These are phyloP conservation scores for Ophiostoma tasmaniense DNA, from an alignment of 2,329 filamentous ascomycete species.

Conservation along the genomic window DNA sequence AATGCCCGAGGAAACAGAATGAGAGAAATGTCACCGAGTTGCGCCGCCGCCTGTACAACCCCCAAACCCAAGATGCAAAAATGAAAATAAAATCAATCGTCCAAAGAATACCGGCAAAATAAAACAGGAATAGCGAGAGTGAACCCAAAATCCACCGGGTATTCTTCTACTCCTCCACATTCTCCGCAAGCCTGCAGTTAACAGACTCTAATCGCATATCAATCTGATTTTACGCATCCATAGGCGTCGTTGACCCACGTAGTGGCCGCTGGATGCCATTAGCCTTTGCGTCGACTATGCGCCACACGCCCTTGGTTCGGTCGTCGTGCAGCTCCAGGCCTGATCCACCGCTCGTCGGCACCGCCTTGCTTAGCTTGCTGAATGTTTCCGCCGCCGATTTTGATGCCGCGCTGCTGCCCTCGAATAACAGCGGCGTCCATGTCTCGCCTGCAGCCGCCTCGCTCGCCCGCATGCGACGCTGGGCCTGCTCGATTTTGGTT, in stretches of 20 bases:
- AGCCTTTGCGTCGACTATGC: conserved; percentile 25
- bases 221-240: conserved; percentile 1
- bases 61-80: no score
- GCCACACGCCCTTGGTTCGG: conserved; percentile 34
- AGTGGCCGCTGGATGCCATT: conserved; percentile 27
- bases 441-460: conserved; percentile 46
- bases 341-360: conserved; percentile 11
- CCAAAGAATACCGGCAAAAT: neutral
- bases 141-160: neutral
- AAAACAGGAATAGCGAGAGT: no score
- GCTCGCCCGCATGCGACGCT: conserved; percentile 62
- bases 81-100: no score
- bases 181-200: neutral
- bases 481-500: conserved; percentile 70
- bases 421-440: conserved; percentile 36
- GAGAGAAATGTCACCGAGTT: neutral
- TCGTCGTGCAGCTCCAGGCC: conserved; percentile 27
- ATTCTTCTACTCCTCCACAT: neutral
- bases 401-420: conserved; percentile 17
- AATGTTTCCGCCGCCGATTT: neutral
- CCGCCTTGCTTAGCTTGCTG: conserved; percentile 15
- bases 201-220: neutral
- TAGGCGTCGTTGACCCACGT: conserved; percentile 28
- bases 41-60: no score
- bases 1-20: neutral